Evolutionary conservation across 1,139 yeast species (phyloP), one percentile per base, ranked within the genome.

Genomic region (Blastobotrys serpentis): DNA sequence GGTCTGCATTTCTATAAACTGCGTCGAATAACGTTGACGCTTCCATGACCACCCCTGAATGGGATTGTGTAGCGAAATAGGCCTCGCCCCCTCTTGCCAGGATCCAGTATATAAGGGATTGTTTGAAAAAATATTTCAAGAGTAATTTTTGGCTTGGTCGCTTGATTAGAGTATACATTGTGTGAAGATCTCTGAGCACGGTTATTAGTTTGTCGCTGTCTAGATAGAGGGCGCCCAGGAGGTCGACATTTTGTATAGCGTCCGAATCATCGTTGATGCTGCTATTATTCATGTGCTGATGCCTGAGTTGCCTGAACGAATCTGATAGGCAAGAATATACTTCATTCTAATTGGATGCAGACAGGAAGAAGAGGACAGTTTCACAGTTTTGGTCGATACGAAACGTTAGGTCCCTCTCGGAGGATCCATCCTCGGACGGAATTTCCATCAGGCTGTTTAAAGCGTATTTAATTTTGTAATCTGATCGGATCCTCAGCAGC

Each of bases 81-180:
- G 58, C 75, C 56, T 81, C 84, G 11, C 65, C 63, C 0, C 87
- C 81, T 56, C 84, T 70, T n/a, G 82, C 71, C 46, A 76, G 68
- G 16, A 78, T 68, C 78, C 86, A 86, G 52, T 74, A 73, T 55
- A 74, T 71, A 8, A 82, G 63, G 42, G 79, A 68, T 46, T 71
- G 71, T 21, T 81, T 66, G 50, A 77, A 71, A 56, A 78, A 82
- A 17, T 75, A 71, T 30, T 81, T 67, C 2, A 81, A 63, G 11
- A 79, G 67, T 56, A 76, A 78, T 52, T 74, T 76, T 11, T 36
- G 40, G 6, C 6, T 36, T 10, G 40, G 40, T 18, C 25, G 23
- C 25, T 14, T 17, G 23, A 36, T 19, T 3, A 36, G 8, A 3
- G 40, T 36, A 13, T 17, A 36, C 19, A 19, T 4, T 11, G 40